Percentiles rank a stretch among this genome's conserved stretches.
Evolutionary conservation across 768 basidiomycete genomes (phyloP).

Genomic region (Serendipita sp.): DNA sequence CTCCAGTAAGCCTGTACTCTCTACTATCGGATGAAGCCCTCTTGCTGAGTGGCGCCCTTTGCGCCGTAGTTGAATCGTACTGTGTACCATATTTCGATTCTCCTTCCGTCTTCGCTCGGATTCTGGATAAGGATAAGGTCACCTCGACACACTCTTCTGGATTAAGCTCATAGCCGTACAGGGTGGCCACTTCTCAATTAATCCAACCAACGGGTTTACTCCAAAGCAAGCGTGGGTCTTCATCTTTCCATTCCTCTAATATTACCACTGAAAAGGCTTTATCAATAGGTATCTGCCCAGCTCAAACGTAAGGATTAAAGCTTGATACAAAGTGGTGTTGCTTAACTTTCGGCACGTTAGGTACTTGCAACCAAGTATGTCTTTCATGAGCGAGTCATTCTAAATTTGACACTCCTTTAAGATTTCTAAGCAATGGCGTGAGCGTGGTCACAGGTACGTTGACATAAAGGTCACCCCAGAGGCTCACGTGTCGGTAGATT

Average conservation of each 20-base stretch:
- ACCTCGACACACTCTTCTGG: neutral
- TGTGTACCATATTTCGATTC: slow-evolving; percentile 91
- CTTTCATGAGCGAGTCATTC: neutral
- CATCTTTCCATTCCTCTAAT: neutral
- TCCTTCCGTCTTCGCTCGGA: slow-evolving; percentile 79
- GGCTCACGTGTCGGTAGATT: slow-evolving; percentile 32
- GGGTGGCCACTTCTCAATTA: slow-evolving; percentile 86
- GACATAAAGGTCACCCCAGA: neutral
- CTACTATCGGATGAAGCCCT: neutral
- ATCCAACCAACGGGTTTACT: slow-evolving; percentile 48
- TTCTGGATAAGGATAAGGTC: slow-evolving; percentile 67
- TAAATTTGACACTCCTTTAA: slow-evolving; percentile 12
- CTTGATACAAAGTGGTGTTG: neutral
- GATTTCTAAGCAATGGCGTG: slow-evolving; percentile 70
- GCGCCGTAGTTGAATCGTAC: slow-evolving; percentile 61
- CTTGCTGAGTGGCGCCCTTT: neutral
- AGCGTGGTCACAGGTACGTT: slow-evolving; percentile 57
- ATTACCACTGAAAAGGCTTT: neutral
- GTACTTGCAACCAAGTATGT: slow-evolving; percentile 64
- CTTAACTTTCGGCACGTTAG: slow-evolving; percentile 25
- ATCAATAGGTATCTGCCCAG: slow-evolving; percentile 44
- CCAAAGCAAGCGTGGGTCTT: slow-evolving; percentile 48
- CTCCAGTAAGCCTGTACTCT: slow-evolving; percentile 35
- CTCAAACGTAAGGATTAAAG: slow-evolving; percentile 42
- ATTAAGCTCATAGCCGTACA: slow-evolving; percentile 14